A percentile compares a stretch with the other conserved stretches of the same genome.
Evolutionary conservation across 2,329 filamentous ascomycete genomes (phyloP).

Genomic region (Aureobasidium sp.): DNA sequence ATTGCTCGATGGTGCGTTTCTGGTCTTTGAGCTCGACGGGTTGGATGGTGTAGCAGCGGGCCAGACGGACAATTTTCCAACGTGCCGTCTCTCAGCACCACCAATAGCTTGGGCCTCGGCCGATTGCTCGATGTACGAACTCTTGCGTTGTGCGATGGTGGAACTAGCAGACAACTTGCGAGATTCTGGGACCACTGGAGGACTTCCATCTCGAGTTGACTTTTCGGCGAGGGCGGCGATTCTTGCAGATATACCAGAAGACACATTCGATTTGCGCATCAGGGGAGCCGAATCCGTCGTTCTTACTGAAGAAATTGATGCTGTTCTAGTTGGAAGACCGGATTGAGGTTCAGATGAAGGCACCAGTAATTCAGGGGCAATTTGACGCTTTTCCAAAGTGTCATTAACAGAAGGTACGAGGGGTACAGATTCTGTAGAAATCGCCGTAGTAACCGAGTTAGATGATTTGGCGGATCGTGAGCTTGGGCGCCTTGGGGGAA

Average conservation of each 20-base stretch:
- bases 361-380: neutral
- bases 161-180: slow-evolving; percentile 6
- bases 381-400: neutral
- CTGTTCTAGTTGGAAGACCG: neutral
- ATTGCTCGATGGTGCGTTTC: slow-evolving; percentile 21
- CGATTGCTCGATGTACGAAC: slow-evolving; percentile 1
- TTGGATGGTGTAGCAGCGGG: neutral
- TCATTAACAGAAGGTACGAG: neutral
- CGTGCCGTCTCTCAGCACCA: neutral
- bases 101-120: neutral
- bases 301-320: slow-evolving; percentile 1
- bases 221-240: slow-evolving; percentile 90
- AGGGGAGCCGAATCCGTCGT: neutral
- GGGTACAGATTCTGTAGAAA: neutral
- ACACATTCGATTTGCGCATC: slow-evolving; percentile 61
- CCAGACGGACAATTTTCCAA: slow-evolving; percentile 7
- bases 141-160: slow-evolving; percentile 6
- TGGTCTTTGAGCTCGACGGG: neutral
- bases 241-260: slow-evolving; percentile 83
- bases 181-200: neutral
- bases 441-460: slow-evolving; percentile 14
- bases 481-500: slow-evolving; percentile 29
- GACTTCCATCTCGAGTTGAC: slow-evolving; percentile 18
- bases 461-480: slow-evolving; percentile 17
- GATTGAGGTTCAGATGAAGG: neutral